Conservation (phyloP, 495 filamentous ascomycete genomes). For the Penicillium paradoxum region DNA sequence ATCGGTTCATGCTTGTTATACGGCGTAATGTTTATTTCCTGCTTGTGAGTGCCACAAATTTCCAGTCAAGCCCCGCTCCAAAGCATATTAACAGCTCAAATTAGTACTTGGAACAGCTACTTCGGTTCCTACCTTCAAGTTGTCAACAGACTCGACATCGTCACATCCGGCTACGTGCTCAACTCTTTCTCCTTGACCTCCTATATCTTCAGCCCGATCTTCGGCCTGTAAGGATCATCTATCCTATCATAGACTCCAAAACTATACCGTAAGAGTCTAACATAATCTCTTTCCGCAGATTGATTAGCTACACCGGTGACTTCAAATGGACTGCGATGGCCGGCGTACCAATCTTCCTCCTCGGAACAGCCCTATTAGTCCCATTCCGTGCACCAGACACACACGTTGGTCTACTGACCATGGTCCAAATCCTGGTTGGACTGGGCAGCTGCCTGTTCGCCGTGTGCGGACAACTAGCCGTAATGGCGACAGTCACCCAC, state of each 20-base stretch:
- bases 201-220: conserved; percentile 34
- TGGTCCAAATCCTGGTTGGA: conserved; percentile 66
- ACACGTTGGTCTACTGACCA: conserved; percentile 56
- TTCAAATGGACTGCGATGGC: conserved; percentile 50
- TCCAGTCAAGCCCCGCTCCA: neutral
- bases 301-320: conserved; percentile 47
- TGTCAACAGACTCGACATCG: conserved; percentile 51
- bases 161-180: conserved; percentile 45
- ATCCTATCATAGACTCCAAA: neutral
- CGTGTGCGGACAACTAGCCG: conserved; percentile 57
- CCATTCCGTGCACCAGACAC: conserved; percentile 55
- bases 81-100: conserved; percentile 39
- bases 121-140: conserved; percentile 64
- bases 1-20: conserved; percentile 51
- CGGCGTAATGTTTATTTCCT: conserved; percentile 52
- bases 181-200: conserved; percentile 45
- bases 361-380: conserved; percentile 52
- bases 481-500: conserved; percentile 59
- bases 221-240: conserved; percentile 28
- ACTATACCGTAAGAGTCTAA: neutral
- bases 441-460: conserved; percentile 52
- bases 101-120: conserved; percentile 51
- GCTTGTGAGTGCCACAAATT: conserved; percentile 40
- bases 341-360: conserved; percentile 53
- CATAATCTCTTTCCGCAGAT: neutral